Evolutionary conservation across 2,329 filamentous ascomycete genomes (phyloP).

Genomic region (Xylaria sp.): DNA sequence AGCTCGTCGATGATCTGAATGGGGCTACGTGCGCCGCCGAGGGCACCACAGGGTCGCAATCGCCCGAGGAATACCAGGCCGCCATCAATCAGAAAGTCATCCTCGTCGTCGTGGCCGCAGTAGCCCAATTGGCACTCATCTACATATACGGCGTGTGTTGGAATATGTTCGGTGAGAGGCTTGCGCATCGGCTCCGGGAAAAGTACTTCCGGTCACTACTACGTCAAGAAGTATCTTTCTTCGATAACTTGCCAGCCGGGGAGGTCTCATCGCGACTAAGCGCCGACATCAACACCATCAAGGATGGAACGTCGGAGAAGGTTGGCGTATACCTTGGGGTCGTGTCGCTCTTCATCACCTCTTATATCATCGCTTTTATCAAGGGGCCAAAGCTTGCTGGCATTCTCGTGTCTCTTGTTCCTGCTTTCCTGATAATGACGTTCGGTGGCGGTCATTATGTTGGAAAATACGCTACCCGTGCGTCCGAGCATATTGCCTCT

Average conservation of each 20-base stretch:
- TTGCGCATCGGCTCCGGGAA: slow-evolving; percentile 67
- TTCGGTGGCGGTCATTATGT: slow-evolving; percentile 62
- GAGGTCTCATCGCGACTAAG: slow-evolving; percentile 68
- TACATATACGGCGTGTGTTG: slow-evolving; percentile 69
- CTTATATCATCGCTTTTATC: slow-evolving; percentile 71
- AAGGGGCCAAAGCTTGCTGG: slow-evolving; percentile 67
- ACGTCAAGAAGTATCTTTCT: slow-evolving; percentile 67
- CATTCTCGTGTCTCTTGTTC: slow-evolving; percentile 66
- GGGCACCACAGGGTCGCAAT: slow-evolving; percentile 24
- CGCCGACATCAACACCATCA: slow-evolving; percentile 69
- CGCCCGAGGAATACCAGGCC: slow-evolving; percentile 50
- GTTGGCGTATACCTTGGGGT: slow-evolving; percentile 68
- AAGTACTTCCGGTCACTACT: slow-evolving; percentile 65
- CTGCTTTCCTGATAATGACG: slow-evolving; percentile 66
- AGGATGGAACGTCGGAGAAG: slow-evolving; percentile 70
- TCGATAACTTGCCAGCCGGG: slow-evolving; percentile 66
- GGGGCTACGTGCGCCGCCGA: slow-evolving; percentile 61
- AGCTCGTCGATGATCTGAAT: slow-evolving; percentile 72
- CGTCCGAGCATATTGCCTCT: slow-evolving; percentile 60
- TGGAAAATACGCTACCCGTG: slow-evolving; percentile 57
- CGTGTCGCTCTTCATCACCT: slow-evolving; percentile 68
- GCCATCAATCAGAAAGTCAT: slow-evolving; percentile 64
- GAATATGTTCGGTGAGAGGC: slow-evolving; percentile 66
- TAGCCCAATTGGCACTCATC: slow-evolving; percentile 67
- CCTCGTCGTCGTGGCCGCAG: slow-evolving; percentile 68